These are phyloP conservation scores for Arthrobotrys musiformis DNA, from an alignment of 2,329 filamentous ascomycete genomes.

Conservation along the genomic window DNA sequence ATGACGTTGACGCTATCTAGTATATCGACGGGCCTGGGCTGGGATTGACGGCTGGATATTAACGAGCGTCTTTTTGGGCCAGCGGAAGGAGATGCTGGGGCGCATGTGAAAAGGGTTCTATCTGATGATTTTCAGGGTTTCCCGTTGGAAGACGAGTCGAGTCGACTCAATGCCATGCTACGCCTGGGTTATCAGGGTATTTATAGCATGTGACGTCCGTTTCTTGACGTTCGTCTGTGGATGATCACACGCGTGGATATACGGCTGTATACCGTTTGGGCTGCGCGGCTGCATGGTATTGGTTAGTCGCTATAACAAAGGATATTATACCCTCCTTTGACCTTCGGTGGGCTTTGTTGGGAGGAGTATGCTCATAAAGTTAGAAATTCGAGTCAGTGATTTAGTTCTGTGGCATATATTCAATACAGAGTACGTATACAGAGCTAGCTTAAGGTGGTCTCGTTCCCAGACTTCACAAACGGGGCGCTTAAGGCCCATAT, in stretches of 20 bases:
- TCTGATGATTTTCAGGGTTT: no score
- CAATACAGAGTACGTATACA: no score
- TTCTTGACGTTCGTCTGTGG: not conserved
- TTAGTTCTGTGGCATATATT: no score
- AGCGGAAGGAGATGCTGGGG: not conserved
- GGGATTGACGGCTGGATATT: not conserved
- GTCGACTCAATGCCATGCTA: no score
- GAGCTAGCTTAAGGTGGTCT: no score
- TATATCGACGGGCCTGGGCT: slow-evolving; percentile 1
- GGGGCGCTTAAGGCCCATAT: no score
- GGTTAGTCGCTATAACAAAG: not conserved
- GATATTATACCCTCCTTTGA: not conserved
- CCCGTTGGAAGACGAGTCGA: no score
- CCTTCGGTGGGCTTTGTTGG: not conserved
- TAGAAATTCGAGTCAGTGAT: not conserved
- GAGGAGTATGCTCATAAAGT: not conserved
- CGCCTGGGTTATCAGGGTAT: not conserved
- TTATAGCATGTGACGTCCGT: not conserved
- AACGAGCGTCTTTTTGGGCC: not conserved
- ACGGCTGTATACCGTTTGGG: not conserved
- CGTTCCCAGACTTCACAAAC: no score
- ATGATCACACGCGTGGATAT: not conserved
- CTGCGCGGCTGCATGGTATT: not conserved
- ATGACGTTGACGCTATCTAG: not conserved
- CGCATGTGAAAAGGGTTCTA: not conserved